A percentile compares a stretch with the other conserved stretches of the same genome.
phyloP scores from a whole-genome alignment of 225 moss, liverwort and hornwort genomes.

The Thuidium tamariscinum region DNA sequence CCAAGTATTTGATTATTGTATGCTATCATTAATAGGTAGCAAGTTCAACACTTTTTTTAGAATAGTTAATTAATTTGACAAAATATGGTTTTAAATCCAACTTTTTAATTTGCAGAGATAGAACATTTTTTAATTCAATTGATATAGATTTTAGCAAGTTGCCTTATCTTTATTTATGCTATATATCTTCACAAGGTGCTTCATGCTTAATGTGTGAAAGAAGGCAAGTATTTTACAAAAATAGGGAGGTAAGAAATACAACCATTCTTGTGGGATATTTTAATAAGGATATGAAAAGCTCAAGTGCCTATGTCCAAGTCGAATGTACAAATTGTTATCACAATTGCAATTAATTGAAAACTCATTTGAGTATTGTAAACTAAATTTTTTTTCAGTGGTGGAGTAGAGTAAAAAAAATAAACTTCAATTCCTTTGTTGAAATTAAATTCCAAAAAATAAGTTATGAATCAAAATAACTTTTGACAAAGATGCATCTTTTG shows the following conservation, averaged over 20 bases:
- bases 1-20: neutral
- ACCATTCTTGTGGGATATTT: fast-evolving
- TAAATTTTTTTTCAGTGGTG: neutral
- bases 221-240: neutral
- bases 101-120: neutral
- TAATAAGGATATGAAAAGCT: neutral
- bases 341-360: neutral
- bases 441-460: fast-evolving
- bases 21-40: fast-evolving
- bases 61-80: neutral
- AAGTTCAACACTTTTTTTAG: neutral
- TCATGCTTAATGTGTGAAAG: neutral
- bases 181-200: too few species aligned
- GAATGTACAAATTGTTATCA: neutral
- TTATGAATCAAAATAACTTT: neutral
- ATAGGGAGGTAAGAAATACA: neutral
- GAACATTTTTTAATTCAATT: too few species aligned
- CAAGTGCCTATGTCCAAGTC: neutral
- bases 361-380: neutral
- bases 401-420: neutral
- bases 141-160: neutral
- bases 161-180: fast-evolving
- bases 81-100: neutral
- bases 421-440: neutral
- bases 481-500: neutral